These are phyloP conservation scores for Aspergillus sp. DNA, from an alignment of 2,329 filamentous ascomycete species.

Conservation along the genomic window DNA sequence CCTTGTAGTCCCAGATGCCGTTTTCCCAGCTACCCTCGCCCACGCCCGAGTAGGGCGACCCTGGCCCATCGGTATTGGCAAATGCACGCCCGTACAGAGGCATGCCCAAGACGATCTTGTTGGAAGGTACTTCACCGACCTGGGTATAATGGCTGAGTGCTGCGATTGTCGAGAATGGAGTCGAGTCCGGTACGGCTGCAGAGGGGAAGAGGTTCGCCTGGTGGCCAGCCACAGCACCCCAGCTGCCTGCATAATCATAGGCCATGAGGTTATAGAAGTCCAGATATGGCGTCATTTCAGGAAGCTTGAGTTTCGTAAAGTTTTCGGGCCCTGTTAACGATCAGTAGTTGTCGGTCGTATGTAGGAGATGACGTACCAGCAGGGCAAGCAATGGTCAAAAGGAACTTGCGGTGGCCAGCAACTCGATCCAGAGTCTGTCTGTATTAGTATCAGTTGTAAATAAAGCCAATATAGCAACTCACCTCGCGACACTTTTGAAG, in stretches of 20 bases:
- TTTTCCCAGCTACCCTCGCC: constrained; percentile 75
- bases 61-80: constrained; percentile 70
- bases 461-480: constrained; percentile 1
- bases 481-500: constrained; percentile 40
- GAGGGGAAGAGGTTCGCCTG: constrained; percentile 73
- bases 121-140: constrained; percentile 53
- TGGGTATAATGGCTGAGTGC: constrained; percentile 68
- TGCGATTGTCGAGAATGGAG: constrained; percentile 70
- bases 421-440: constrained; percentile 31
- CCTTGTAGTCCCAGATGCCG: constrained; percentile 86
- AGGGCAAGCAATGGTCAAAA: constrained; percentile 47
- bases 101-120: constrained; percentile 88
- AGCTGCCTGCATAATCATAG: constrained; percentile 81
- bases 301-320: constrained; percentile 39
- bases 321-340: constrained; percentile 30
- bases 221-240: constrained; percentile 69
- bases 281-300: constrained; percentile 42
- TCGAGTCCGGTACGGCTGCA: constrained; percentile 54
- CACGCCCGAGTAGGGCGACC: constrained; percentile 65
- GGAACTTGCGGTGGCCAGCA: constrained; percentile 40
- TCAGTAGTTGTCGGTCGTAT: not conserved
- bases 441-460: constrained; percentile 5
- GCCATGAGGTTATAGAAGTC: constrained; percentile 65
- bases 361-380: constrained; percentile 26
- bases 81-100: constrained; percentile 92